phyloP scores from a whole-genome alignment of 2,329 filamentous ascomycete genomes.

The Aspergillus sp. region DNA sequence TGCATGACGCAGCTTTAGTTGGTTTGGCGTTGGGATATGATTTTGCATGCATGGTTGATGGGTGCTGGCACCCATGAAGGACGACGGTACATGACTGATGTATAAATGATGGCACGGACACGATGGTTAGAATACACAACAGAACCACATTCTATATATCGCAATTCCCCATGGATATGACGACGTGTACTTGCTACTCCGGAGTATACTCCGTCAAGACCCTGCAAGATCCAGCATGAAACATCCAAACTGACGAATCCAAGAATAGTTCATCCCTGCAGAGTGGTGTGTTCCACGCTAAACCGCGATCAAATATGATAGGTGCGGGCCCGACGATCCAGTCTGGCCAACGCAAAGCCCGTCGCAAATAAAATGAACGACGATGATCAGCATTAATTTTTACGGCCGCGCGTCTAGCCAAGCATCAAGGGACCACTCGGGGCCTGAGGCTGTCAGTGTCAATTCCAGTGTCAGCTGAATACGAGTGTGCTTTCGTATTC shows the following conservation, averaged over 20 bases:
- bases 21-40: neutral
- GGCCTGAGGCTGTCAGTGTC: no score
- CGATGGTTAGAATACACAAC: neutral
- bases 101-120: neutral
- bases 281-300: neutral
- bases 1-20: neutral
- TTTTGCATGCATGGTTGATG: neutral
- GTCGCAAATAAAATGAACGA: neutral
- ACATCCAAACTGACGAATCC: no score
- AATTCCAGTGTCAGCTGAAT: neutral
- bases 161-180: no score
- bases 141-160: neutral
- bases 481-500: neutral
- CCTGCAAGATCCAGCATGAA: no score
- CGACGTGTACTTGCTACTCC: no score
- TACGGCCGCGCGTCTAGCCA: neutral
- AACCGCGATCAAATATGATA: neutral
- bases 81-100: neutral
- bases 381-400: neutral
- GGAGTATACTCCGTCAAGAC: no score
- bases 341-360: neutral
- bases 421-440: no score
- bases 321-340: neutral
- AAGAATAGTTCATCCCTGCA: no score
- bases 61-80: neutral